Percentiles rank a stretch among this genome's conserved stretches.
Evolutionary conservation across 768 basidiomycete species (phyloP).

Genomic region (Cystofilobasidium bisporidii): DNA sequence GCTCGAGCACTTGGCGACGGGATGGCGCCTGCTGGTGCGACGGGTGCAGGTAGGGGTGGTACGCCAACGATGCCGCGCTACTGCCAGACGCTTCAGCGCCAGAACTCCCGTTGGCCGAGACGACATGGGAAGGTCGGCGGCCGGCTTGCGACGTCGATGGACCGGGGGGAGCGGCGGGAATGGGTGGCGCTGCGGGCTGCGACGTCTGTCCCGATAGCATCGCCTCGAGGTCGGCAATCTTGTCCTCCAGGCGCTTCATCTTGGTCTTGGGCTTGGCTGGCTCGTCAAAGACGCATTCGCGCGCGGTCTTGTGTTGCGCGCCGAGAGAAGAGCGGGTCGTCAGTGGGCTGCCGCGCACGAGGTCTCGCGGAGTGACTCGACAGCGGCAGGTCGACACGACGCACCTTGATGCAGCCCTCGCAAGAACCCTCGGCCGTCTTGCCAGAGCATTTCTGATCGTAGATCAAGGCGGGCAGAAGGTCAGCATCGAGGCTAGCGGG

Average conservation of each 20-base stretch:
- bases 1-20: neutral
- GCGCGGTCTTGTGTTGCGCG: neutral
- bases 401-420: slow-evolving; percentile 6
- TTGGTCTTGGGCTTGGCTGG: neutral
- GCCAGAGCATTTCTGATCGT: neutral
- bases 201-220: neutral
- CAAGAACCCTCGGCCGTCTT: neutral
- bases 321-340: too few relatives aligned
- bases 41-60: slow-evolving; percentile 1
- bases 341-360: too few relatives aligned
- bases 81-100: neutral
- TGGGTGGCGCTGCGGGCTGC: too few relatives aligned
- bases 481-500: neutral
- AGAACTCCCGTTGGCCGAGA: neutral
- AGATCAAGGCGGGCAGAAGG: neutral
- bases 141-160: neutral
- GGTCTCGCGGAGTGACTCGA: too few relatives aligned
- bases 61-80: neutral
- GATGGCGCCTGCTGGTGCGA: neutral
- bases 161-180: too few relatives aligned
- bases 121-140: neutral
- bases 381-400: neutral
- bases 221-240: neutral
- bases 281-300: neutral
- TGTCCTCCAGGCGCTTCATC: neutral